These are phyloP conservation scores for Kokia cookei DNA, from an alignment of 441 rosid species.

Conservation along the genomic window DNA sequence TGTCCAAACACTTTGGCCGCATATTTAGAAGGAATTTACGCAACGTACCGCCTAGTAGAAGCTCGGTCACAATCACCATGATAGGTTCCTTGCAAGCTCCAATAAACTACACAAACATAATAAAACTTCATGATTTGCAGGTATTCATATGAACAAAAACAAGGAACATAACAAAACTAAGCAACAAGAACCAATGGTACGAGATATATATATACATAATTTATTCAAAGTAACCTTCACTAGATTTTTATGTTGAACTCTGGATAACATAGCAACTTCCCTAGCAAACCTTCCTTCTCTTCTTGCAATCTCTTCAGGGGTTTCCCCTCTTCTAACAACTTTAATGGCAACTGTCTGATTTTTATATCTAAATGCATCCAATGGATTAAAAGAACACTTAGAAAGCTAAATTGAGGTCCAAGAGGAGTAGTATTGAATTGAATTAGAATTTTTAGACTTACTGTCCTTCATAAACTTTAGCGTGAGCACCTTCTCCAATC, in stretches of 20 bases:
- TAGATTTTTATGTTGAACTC: slow-evolving; percentile 87
- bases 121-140: neutral
- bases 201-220: neutral
- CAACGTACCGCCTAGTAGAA: slow-evolving; percentile 77
- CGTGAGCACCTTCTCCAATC: slow-evolving; percentile 99
- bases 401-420: neutral
- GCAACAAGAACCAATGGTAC: neutral
- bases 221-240: slow-evolving; percentile 60
- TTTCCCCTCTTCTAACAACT: slow-evolving; percentile 69
- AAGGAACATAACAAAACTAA: neutral
- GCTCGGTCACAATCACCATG: slow-evolving; percentile 97
- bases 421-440: neutral
- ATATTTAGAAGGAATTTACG: slow-evolving; percentile 65
- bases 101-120: slow-evolving; percentile 43
- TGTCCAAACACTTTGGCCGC: slow-evolving; percentile 70
- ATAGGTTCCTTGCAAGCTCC: slow-evolving; percentile 94
- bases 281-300: slow-evolving; percentile 71
- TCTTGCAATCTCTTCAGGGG: slow-evolving; percentile 80
- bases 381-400: neutral
- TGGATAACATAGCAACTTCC: slow-evolving; percentile 86
- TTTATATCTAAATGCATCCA: slow-evolving; percentile 47
- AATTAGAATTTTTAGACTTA: slow-evolving; percentile 28
- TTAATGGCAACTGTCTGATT: slow-evolving; percentile 86
- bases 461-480: slow-evolving; percentile 96
- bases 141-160: neutral